phyloP scores from a whole-genome alignment of 2,329 filamentous ascomycete species.

The Xylariales sp. region DNA sequence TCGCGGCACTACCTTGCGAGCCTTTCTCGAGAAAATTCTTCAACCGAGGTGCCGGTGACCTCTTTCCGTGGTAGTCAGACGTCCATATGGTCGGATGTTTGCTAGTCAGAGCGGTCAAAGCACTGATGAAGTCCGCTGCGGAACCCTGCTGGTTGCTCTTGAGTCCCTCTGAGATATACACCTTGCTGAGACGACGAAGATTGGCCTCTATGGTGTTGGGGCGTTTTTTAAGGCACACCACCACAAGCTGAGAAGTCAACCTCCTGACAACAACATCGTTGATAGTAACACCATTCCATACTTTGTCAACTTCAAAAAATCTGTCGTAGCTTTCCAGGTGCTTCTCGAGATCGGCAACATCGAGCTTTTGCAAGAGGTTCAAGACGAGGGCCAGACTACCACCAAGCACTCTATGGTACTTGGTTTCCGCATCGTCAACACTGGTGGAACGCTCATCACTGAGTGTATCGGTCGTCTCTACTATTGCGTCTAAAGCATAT shows the following conservation, averaged over 20 bases:
- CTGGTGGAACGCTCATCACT: constrained; percentile 86
- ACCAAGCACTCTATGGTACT: constrained; percentile 71
- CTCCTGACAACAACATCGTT: constrained; percentile 52
- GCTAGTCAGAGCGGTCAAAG: constrained; percentile 62
- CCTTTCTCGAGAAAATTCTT: constrained; percentile 74
- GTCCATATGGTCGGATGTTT: constrained; percentile 70
- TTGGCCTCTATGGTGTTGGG: constrained; percentile 43
- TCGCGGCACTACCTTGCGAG: constrained; percentile 68
- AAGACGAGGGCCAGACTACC: constrained; percentile 51
- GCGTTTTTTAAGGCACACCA: constrained; percentile 41
- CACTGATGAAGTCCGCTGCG: constrained; percentile 63
- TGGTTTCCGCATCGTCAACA: constrained; percentile 77
- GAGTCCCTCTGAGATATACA: constrained; percentile 69
- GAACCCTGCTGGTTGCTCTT: constrained; percentile 70
- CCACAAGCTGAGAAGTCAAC: constrained; percentile 46
- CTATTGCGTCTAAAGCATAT: constrained; percentile 74
- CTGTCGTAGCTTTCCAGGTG: constrained; percentile 57
- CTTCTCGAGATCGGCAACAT: constrained; percentile 51
- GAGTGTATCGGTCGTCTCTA: constrained; percentile 74
- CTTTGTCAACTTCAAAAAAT: constrained; percentile 60
- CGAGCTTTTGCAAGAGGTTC: constrained; percentile 46
- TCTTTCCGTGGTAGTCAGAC: constrained; percentile 48
- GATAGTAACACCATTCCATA: constrained; percentile 64
- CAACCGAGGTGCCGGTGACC: constrained; percentile 52
- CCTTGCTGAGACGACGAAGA: constrained; percentile 46